Conservation (phyloP, 257 asterid species). For the Schizonepeta tenuifolia region DNA sequence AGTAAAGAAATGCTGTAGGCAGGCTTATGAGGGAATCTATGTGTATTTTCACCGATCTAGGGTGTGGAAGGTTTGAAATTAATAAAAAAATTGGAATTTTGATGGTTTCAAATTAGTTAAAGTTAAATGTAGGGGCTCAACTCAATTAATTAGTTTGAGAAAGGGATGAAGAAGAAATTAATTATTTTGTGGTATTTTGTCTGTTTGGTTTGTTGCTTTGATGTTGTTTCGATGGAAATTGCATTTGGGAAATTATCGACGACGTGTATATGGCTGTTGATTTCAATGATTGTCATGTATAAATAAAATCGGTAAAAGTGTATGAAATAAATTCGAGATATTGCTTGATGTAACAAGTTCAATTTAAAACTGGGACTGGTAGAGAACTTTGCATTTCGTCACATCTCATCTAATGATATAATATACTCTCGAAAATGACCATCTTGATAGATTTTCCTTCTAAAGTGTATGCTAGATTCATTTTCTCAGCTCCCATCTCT, state of each 20-base stretch:
- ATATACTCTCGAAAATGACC: background rate
- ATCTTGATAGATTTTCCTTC: background rate
- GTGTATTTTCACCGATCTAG: constrained; percentile 3
- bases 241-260: background rate
- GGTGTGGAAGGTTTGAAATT: constrained; percentile 11
- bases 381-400: background rate
- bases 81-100: background rate
- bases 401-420: background rate
- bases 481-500: background rate
- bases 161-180: background rate
- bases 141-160: background rate
- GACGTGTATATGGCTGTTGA: background rate
- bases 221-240: background rate
- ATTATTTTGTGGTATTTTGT: background rate
- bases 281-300: background rate
- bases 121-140: background rate
- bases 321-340: background rate
- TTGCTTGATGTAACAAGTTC: background rate
- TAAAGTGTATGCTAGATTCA: background rate
- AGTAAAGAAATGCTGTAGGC: background rate
- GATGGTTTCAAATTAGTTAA: constrained; percentile 6
- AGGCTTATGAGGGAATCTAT: background rate
- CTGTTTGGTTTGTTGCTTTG: background rate
- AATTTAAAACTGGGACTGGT: background rate
- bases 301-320: background rate